phyloP scores from a whole-genome alignment of 345 rosid species.

The Pistacia vera region DNA sequence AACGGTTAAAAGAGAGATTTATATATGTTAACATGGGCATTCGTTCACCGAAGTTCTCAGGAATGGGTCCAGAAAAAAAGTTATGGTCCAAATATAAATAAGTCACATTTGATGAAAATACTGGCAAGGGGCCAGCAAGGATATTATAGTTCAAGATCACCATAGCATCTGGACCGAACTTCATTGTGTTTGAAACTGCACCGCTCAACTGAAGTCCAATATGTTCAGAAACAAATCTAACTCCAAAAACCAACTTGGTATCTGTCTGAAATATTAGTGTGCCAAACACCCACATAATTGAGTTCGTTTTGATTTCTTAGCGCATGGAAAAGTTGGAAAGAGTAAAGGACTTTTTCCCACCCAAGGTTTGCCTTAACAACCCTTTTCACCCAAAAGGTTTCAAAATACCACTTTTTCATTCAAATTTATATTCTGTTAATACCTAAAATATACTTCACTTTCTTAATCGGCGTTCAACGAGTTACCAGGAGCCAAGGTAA shows the following conservation, averaged over 20 bases:
- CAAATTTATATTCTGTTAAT: too few species aligned
- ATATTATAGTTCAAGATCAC: slow-evolving; percentile 21
- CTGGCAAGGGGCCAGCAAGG: slow-evolving; percentile 25
- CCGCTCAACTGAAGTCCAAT: slow-evolving; percentile 20
- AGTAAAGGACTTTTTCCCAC: too few species aligned
- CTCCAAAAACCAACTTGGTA: slow-evolving; percentile 28
- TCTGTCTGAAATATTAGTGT: not conserved
- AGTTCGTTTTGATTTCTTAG: slow-evolving; percentile 16
- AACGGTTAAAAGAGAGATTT: slow-evolving; percentile 12
- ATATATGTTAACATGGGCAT: slow-evolving; percentile 17
- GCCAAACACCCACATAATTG: not conserved
- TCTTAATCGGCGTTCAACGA: too few species aligned
- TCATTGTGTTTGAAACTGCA: slow-evolving; percentile 2
- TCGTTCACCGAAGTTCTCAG: slow-evolving; percentile 3
- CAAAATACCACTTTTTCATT: too few species aligned
- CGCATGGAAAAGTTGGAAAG: too few species aligned
- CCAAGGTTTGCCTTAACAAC: too few species aligned
- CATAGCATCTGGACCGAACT: not conserved
- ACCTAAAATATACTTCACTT: too few species aligned
- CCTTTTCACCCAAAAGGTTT: too few species aligned
- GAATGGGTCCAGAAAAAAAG: slow-evolving; percentile 23
- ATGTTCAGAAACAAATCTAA: slow-evolving; percentile 7
- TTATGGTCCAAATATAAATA: slow-evolving; percentile 16
- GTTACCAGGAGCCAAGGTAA: too few species aligned
- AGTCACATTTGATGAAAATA: slow-evolving; percentile 26